Evolutionary conservation across 768 basidiomycete species (phyloP).

Genomic region (Podaxis rugospora): DNA sequence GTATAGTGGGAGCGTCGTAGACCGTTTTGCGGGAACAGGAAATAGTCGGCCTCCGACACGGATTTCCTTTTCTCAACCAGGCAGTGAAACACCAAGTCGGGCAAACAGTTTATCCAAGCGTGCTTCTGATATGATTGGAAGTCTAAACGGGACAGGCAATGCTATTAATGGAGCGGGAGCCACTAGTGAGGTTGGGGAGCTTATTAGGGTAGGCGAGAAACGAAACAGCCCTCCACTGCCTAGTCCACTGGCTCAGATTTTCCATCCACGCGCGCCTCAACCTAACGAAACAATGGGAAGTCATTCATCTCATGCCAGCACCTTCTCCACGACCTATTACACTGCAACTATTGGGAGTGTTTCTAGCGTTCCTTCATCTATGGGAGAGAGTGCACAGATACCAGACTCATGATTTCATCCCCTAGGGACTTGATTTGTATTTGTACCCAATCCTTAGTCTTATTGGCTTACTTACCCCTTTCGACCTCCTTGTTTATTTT

Average conservation of each 20-base stretch:
- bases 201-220: conserved; percentile 13
- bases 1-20: conserved; percentile 13
- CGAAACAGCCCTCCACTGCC: not conserved
- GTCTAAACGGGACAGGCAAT: not conserved
- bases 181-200: conserved; percentile 18
- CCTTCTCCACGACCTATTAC: conserved; percentile 12
- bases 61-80: conserved; percentile 27
- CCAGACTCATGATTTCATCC: not conserved
- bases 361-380: conserved; percentile 7
- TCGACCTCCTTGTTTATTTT: not conserved
- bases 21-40: conserved; percentile 12
- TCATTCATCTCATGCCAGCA: conserved; percentile 7
- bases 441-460: not conserved
- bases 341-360: conserved; percentile 13
- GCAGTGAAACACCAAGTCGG: conserved; percentile 13
- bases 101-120: conserved; percentile 9
- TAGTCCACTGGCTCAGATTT: not conserved
- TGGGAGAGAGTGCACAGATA: not conserved
- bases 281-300: conserved; percentile 3
- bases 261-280: not conserved
- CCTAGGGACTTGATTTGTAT: not conserved
- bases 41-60: conserved; percentile 37
- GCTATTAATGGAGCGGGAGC: not conserved
- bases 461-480: not conserved
- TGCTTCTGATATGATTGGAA: conserved; percentile 10